Conservation (phyloP, 2,329 filamentous ascomycete species). For the Colletotrichum incanum region DNA sequence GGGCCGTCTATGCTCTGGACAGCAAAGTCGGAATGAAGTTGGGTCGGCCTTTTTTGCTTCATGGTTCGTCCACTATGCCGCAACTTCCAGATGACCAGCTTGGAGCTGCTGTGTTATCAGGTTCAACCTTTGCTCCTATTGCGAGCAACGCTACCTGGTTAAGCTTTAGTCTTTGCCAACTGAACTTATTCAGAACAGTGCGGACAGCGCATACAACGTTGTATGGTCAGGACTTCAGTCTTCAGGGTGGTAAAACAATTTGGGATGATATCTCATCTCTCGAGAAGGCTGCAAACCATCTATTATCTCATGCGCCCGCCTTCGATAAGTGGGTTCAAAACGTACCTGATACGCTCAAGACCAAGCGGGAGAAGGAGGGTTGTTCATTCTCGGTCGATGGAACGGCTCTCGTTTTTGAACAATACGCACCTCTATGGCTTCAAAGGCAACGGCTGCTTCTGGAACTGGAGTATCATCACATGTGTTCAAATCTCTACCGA, state of each 20-base stretch:
- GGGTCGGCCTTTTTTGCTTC: constrained; percentile 59
- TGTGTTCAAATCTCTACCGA: constrained; percentile 56
- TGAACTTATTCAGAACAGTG: constrained; percentile 5
- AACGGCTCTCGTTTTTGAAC: constrained; percentile 49
- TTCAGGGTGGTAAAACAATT: constrained; percentile 18
- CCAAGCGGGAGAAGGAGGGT: constrained; percentile 50
- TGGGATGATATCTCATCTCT: constrained; percentile 47
- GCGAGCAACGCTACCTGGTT: constrained; percentile 3
- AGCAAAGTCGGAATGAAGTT: constrained; percentile 63
- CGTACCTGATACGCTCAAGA: constrained; percentile 58
- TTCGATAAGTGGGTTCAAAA: constrained; percentile 47
- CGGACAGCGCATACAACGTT: constrained; percentile 1
- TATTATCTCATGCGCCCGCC: constrained; percentile 51
- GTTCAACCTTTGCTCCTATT: constrained; percentile 12
- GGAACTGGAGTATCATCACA: constrained; percentile 60
- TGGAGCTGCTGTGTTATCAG: constrained; percentile 1
- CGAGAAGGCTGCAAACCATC: constrained; percentile 49
- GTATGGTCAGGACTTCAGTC: neutral
- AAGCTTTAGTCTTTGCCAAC: constrained; percentile 7
- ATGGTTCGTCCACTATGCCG: neutral
- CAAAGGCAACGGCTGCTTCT: constrained; percentile 59
- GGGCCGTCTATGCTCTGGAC: constrained; percentile 65
- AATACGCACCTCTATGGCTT: constrained; percentile 58
- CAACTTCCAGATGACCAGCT: constrained; percentile 19
- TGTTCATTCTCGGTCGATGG: constrained; percentile 57